Base-by-base conservation (phyloP, 768 basidiomycete species). In the Russula lepida region DNA sequence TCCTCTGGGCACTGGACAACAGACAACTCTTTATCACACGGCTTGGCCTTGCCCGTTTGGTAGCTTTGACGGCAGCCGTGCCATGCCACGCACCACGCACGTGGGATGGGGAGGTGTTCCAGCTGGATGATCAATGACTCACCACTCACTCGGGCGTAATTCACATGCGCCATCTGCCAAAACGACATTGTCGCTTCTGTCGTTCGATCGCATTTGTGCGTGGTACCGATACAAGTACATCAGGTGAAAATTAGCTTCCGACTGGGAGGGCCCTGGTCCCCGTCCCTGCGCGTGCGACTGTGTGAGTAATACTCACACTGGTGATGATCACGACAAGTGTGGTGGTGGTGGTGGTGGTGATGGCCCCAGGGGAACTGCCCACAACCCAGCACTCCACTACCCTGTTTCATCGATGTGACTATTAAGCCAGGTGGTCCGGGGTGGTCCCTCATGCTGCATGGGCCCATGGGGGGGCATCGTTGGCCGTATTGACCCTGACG, bases 381-480 rank as follows among this genome's bases (percentile, higher is more conserved):
- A n/a, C n/a, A 25, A 3, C 17, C 46, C 54, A 25, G 39, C 12
- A 41, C 49, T 25, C 39, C 57, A 43, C 17, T 15, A 41, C 57
- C 58, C 58, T 32, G 50, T 58, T 58, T 58, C 57, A 58, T 23
- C 25, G 48, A 21, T 49, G 25, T 15, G 25, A 33, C 4, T 33
- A n/a, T 23, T 8, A n/a, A 33, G 50, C 21, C 32, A 30, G 15
- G 49, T 17, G 49, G 49, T 3, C n/a, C n/a, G n/a, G 6, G 30
- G 12, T 30, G n/a, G 32, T n/a, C 11, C 41, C 19, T 12, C n/a
- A 11, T 11, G 47, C 27, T 49, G 47, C 47, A 27, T 21, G 27
- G 55, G n/a, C n/a, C n/a, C n/a, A n/a, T n/a, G 12, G 46, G 43
- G 28, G 46, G 44, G n/a, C 21, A 13, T 35, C 15, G 23, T 32